These are phyloP conservation scores for Oryza glaberrima DNA, from an alignment of 176 grass and related monocot species.

Conservation along the genomic window DNA sequence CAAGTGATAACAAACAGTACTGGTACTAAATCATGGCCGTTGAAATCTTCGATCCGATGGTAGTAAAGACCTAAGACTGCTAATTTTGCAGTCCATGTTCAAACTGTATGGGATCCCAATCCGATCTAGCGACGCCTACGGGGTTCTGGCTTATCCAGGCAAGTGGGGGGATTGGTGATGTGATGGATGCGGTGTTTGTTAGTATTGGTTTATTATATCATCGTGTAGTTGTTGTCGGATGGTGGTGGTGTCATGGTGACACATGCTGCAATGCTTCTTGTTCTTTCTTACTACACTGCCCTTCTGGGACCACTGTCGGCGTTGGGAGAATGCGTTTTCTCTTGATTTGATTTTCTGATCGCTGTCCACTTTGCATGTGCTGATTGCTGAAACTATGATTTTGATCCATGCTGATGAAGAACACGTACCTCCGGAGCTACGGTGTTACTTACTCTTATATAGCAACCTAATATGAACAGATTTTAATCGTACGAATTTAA, in stretches of 20 bases:
- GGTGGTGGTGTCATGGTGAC: neutral
- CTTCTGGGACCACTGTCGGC: conserved; percentile 29
- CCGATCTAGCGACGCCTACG: conserved; percentile 2
- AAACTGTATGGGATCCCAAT: too few relatives aligned
- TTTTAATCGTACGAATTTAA: too few relatives aligned
- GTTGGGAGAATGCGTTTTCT: neutral
- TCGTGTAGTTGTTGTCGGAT: conserved; percentile 28
- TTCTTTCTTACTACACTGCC: neutral
- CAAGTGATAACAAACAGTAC: too few relatives aligned
- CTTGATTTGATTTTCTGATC: neutral
- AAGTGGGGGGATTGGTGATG: conserved; percentile 18
- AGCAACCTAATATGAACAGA: too few relatives aligned
- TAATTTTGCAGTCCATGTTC: too few relatives aligned
- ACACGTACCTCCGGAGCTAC: neutral
- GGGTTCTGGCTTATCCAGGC: conserved; percentile 27
- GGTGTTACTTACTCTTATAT: too few relatives aligned
- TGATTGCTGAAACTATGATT: neutral
- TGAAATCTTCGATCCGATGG: too few relatives aligned
- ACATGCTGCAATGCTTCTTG: neutral
- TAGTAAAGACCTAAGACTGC: too few relatives aligned
- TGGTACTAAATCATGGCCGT: too few relatives aligned
- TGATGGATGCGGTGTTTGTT: conserved; percentile 27
- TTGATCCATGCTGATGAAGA: neutral
- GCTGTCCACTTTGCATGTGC: neutral
- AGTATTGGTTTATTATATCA: neutral